Conservation (phyloP, 352 stramenopile species). For the Plasmopara muralis region DNA sequence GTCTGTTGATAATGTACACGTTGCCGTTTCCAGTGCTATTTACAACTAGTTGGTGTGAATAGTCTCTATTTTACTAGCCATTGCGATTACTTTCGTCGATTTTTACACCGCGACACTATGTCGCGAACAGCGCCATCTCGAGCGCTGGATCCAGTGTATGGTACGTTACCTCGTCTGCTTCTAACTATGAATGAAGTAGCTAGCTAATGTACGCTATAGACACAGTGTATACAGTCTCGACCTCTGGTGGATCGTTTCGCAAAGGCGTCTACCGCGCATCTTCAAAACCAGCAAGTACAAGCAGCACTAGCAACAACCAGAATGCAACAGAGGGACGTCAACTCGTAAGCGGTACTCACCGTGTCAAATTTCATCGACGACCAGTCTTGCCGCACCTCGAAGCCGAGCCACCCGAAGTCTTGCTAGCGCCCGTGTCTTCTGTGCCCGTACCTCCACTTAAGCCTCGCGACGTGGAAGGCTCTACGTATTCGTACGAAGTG, state of each 20-base stretch:
- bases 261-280: conserved; percentile 51
- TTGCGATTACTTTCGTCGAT: background rate
- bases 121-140: conserved; percentile 49
- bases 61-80: background rate
- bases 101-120: conserved; percentile 25
- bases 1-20: conserved; percentile 8
- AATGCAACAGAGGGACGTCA: conserved; percentile 22
- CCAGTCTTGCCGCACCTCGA: conserved; percentile 86
- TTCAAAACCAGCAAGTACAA: conserved; percentile 21
- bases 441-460: conserved; percentile 6
- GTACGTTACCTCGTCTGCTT: conserved; percentile 18
- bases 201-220: conserved; percentile 29
- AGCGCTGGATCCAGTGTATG: conserved; percentile 74
- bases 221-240: conserved; percentile 69
- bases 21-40: conserved; percentile 16
- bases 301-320: conserved; percentile 31
- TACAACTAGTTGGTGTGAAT: background rate
- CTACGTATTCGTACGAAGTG: conserved; percentile 17
- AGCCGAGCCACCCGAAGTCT: conserved; percentile 81
- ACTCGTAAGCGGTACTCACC: conserved; percentile 59
- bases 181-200: conserved; percentile 2
- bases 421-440: conserved; percentile 59
- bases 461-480: conserved; percentile 6
- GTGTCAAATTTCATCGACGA: conserved; percentile 87
- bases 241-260: conserved; percentile 50